Percentiles rank a stretch among this genome's conserved stretches.
Evolutionary conservation across 2,329 filamentous ascomycete species (phyloP).

Genomic region (Gyromitra esculenta): DNA sequence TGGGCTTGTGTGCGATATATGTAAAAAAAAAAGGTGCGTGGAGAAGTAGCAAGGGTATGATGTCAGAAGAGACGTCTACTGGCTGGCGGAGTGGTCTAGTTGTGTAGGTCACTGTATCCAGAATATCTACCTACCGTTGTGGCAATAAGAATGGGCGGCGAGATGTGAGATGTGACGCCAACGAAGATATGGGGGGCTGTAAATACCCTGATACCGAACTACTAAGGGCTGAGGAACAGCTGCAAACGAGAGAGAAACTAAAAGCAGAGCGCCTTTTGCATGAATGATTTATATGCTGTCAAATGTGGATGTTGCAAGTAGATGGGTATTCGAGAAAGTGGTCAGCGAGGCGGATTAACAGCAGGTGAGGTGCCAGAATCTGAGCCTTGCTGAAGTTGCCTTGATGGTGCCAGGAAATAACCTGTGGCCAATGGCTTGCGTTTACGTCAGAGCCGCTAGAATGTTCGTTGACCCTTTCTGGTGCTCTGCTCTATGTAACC

Average conservation of each 20-base stretch:
- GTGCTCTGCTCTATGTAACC: background rate
- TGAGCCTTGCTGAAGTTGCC: slow-evolving; percentile 6
- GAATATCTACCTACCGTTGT: slow-evolving; percentile 33
- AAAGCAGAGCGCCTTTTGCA: background rate
- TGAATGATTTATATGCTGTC: background rate
- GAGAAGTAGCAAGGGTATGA: slow-evolving; percentile 49
- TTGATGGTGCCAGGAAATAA: slow-evolving; percentile 10
- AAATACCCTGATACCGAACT: slow-evolving; percentile 9
- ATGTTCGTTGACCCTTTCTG: slow-evolving; percentile 36
- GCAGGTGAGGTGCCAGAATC: background rate
- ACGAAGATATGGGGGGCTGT: slow-evolving; percentile 19
- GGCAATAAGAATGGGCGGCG: slow-evolving; percentile 26
- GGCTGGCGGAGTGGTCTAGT: slow-evolving; percentile 24
- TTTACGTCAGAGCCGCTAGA: slow-evolving; percentile 47
- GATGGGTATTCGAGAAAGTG: slow-evolving; percentile 1
- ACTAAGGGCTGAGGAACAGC: slow-evolving; percentile 6
- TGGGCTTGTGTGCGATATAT: slow-evolving; percentile 51
- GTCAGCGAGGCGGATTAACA: slow-evolving; percentile 1
- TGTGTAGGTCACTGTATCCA: slow-evolving; percentile 39
- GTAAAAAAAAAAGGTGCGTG: slow-evolving; percentile 42
- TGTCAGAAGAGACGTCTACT: slow-evolving; percentile 49
- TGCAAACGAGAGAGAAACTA: background rate
- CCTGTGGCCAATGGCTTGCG: slow-evolving; percentile 17
- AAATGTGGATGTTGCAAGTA: background rate
- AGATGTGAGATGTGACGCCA: slow-evolving; percentile 44